Evolutionary conservation across 2,329 filamentous ascomycete genomes (phyloP).

Genomic region (Curvularia eragrostidis): DNA sequence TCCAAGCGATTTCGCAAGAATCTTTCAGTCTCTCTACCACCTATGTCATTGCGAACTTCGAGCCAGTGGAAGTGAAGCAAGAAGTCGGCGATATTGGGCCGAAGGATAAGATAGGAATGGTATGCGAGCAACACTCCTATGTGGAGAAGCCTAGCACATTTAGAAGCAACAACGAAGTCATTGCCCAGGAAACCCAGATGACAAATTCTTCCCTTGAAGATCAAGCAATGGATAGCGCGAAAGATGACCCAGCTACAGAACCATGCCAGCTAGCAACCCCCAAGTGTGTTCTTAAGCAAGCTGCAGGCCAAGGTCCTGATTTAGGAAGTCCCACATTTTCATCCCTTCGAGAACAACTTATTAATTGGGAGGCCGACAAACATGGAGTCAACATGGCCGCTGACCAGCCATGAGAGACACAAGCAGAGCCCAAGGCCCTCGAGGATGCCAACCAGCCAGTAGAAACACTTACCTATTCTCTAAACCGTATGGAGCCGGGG

Average conservation of each 20-base stretch:
- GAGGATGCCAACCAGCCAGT: not conserved
- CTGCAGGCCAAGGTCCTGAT: not conserved
- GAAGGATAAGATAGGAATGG: not conserved
- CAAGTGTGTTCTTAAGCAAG: not conserved
- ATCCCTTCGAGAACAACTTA: not conserved
- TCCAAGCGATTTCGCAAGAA: not conserved
- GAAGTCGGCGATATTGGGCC: not conserved
- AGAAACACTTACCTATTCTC: not conserved
- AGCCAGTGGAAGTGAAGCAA: not conserved
- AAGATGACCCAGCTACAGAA: not conserved
- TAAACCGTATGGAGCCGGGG: not conserved
- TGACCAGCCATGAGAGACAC: not conserved
- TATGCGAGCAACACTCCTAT: not conserved
- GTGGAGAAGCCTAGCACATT: not conserved
- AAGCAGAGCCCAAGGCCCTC: not conserved
- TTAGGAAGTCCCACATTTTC: not conserved
- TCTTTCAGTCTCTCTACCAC: not conserved
- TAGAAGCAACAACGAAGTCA: not conserved
- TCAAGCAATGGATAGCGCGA: not conserved
- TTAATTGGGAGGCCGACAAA: not conserved
- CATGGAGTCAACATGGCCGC: not conserved
- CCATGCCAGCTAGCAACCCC: not conserved
- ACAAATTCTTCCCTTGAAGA: not conserved
- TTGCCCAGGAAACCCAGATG: not conserved
- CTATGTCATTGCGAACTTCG: not conserved